These are phyloP conservation scores for Westerdykella aurantiaca DNA, from an alignment of 2,329 filamentous ascomycete species.

Conservation along the genomic window DNA sequence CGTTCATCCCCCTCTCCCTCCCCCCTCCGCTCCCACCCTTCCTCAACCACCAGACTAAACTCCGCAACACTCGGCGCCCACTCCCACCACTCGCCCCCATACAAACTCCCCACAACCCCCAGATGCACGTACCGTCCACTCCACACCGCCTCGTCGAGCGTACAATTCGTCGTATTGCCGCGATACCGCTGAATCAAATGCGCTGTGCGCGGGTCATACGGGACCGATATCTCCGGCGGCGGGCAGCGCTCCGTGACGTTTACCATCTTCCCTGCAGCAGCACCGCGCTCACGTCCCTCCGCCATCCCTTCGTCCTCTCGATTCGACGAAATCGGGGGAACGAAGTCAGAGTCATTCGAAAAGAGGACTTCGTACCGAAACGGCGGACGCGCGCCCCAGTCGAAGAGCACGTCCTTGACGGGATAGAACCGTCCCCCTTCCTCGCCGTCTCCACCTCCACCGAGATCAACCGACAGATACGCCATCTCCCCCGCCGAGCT, in stretches of 20 bases:
- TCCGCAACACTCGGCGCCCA: conserved; percentile 50
- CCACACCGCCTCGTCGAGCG: conserved; percentile 35
- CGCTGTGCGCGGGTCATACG: conserved; percentile 33
- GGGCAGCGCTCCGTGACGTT: conserved; percentile 13
- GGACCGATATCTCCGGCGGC: conserved; percentile 37
- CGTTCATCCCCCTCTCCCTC: no score
- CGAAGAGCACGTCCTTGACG: conserved; percentile 50
- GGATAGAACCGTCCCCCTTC: conserved; percentile 33
- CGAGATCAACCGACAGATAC: conserved; percentile 53
- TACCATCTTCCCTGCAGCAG: conserved; percentile 1
- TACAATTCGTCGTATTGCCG: conserved; percentile 44
- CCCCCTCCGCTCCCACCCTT: conserved; percentile 1
- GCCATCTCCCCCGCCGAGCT: conserved; percentile 40
- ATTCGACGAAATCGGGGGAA: no score
- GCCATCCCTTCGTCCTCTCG: no score
- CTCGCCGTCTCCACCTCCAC: conserved; percentile 7
- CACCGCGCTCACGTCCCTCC: no score
- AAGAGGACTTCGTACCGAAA: conserved; percentile 50
- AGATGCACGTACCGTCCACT: conserved; percentile 44
- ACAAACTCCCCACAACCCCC: conserved; percentile 43
- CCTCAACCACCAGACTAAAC: conserved; percentile 38
- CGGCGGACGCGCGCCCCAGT: conserved; percentile 56
- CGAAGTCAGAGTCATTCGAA: conserved; percentile 41
- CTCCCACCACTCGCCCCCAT: conserved; percentile 20
- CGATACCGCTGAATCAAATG: conserved; percentile 37